Evolutionary conservation across 2,329 filamentous ascomycete genomes (phyloP).

Genomic region (Epichloe baconii): DNA sequence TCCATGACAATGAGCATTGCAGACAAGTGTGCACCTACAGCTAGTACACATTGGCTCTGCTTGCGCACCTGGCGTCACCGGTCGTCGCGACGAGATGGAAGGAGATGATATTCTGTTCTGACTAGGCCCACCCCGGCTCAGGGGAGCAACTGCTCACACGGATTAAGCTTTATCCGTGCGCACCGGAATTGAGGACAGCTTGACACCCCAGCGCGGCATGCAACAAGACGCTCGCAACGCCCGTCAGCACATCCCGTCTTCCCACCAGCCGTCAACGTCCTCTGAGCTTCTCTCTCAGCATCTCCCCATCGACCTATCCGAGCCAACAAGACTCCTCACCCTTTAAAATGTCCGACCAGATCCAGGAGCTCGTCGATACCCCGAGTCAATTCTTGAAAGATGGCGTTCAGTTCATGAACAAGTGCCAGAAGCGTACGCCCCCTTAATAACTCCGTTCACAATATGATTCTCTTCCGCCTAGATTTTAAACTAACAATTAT

Average conservation of each 20-base stretch:
- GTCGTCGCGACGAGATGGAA: no score
- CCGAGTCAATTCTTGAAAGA: slow-evolving; percentile 51
- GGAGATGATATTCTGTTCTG: no score
- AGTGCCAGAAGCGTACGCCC: slow-evolving; percentile 47
- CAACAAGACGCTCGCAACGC: background rate
- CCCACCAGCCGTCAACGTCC: background rate
- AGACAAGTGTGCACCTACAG: no score
- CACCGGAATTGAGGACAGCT: slow-evolving; percentile 5
- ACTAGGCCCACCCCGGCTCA: no score
- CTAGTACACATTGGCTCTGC: no score
- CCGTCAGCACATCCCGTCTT: background rate
- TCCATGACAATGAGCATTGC: no score
- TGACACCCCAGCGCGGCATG: background rate
- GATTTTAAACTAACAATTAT: background rate
- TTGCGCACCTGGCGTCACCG: no score
- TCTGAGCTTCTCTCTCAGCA: background rate
- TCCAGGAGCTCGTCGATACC: slow-evolving; percentile 58
- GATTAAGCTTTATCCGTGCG: slow-evolving; percentile 4
- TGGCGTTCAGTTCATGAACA: slow-evolving; percentile 48
- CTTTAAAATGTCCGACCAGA: slow-evolving; percentile 47
- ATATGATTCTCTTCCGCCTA: background rate
- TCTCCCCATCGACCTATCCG: background rate
- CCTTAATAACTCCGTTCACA: no score
- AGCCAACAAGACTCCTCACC: background rate
- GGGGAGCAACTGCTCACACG: background rate